Base-by-base conservation (phyloP, 202 grass and related monocot species). In the Carex sylvatica region DNA sequence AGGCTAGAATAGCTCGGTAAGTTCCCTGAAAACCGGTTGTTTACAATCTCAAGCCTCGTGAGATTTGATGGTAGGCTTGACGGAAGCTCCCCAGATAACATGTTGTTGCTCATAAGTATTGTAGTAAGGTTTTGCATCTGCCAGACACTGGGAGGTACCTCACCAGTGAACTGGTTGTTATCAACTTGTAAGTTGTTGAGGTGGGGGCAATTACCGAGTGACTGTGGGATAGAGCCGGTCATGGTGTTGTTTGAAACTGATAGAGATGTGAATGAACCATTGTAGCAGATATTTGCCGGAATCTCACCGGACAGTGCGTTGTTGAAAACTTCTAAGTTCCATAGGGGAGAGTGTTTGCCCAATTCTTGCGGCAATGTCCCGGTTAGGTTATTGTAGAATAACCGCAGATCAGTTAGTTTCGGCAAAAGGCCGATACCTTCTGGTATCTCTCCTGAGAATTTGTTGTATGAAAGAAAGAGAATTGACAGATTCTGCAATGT, bases 361-460 rank as follows among this genome's bases (percentile, higher is more conserved):
- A 97, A 84, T 53, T 93, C 84, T 14, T 84, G 84, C 2, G 94
- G 91, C 22, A 97, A 83, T 14, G 51, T 49, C 15, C 94, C 94
- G 5, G 9, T 88, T 16, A 97, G 54, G 2, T 24, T 61, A 69
- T 97, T 97, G 11, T 20, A 38, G 28, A 52, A 53, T 8, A 97
- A 16, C 6, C 2, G 54, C 58, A 97, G 1, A 0, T 0, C 2
- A 10, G 0, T 6, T 42, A 97, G 56, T 2, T 79, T 82, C 5
- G 74, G 91, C 42, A 97, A 46, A 67, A 13, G 59, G 28, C 80
- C 84, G 40, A 97, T 88, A 84, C 87, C 86, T 2, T 28, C 35
- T 4, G 94, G 89, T 82, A 97, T 90, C 52, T 93, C 79, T 24
- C 94, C 87, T 10, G 87, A 85, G 78, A 97, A 87, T 28, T 61